Conservation (phyloP, 495 filamentous ascomycete genomes). For the Penicillium bovifimosum region DNA sequence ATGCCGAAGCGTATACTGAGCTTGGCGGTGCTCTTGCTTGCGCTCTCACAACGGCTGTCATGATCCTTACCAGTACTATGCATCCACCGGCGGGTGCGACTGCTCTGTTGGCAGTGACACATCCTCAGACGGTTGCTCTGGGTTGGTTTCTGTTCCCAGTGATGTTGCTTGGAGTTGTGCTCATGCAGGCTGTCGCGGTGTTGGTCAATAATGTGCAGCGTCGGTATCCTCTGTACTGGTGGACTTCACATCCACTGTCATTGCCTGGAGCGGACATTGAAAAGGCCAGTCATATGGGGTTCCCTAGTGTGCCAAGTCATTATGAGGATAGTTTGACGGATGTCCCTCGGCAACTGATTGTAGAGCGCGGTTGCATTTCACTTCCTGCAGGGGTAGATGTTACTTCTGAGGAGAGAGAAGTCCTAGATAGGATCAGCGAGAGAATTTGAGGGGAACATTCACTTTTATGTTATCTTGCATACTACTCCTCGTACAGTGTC, state of each 20-base stretch:
- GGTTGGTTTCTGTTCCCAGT: constrained; percentile 72
- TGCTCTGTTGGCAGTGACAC: constrained; percentile 68
- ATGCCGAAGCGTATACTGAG: constrained; percentile 48
- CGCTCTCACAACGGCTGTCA: constrained; percentile 60
- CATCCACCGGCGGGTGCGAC: constrained; percentile 90
- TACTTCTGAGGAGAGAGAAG: constrained; percentile 26
- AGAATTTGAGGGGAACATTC: constrained; percentile 21
- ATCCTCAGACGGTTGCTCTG: constrained; percentile 45
- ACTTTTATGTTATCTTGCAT: not conserved
- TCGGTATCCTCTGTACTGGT: constrained; percentile 75
- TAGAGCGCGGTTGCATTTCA: constrained; percentile 25
- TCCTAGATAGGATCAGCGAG: constrained; percentile 30
- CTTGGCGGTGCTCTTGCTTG: constrained; percentile 66
- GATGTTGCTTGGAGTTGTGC: constrained; percentile 54
- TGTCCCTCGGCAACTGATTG: constrained; percentile 26
- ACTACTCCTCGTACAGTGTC: not conserved
- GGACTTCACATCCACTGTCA: constrained; percentile 35
- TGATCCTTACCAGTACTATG: constrained; percentile 72
- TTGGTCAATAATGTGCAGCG: constrained; percentile 73
- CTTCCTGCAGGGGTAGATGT: constrained; percentile 34
- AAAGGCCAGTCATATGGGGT: constrained; percentile 13
- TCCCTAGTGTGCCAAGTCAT: constrained; percentile 11
- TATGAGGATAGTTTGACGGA: constrained; percentile 27
- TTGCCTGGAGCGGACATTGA: constrained; percentile 21
- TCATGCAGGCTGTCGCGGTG: constrained; percentile 64